These are phyloP conservation scores for Phytophthora macrochlamydospora DNA, from an alignment of 352 stramenopile genomes.

Conservation along the genomic window DNA sequence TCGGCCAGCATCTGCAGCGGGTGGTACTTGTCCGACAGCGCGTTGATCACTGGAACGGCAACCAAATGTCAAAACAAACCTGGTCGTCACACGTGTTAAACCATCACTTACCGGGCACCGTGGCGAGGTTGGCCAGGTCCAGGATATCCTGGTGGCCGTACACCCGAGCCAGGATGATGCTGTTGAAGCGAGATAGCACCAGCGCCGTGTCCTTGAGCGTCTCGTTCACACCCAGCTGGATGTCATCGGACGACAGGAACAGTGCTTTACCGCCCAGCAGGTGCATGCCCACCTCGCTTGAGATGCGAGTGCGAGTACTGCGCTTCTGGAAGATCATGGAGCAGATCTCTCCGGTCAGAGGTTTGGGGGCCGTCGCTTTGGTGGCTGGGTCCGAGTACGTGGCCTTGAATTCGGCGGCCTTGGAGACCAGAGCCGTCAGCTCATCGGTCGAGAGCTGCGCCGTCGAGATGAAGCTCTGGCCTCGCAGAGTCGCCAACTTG, in stretches of 20 bases:
- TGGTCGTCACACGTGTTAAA: no score
- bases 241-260: constrained; percentile 97
- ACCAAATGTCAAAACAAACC: background rate
- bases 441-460: constrained; percentile 55
- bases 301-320: constrained; percentile 92
- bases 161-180: constrained; percentile 96
- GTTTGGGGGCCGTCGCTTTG: constrained; percentile 64
- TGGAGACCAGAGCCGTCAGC: constrained; percentile 63
- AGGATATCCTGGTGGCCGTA: constrained; percentile 91
- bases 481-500: constrained; percentile 56
- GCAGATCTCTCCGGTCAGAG: constrained; percentile 78
- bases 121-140: constrained; percentile 90
- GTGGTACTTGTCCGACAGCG: constrained; percentile 97
- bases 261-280: constrained; percentile 96
- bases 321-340: constrained; percentile 96
- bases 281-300: constrained; percentile 96
- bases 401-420: constrained; percentile 73
- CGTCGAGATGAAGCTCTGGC: constrained; percentile 77
- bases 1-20: constrained; percentile 98
- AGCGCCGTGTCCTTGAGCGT: constrained; percentile 92
- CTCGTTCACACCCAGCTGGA: constrained; percentile 98
- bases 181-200: constrained; percentile 95
- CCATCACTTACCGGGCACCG: constrained; percentile 61
- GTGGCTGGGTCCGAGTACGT: constrained; percentile 62
- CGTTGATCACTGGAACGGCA: constrained; percentile 93